Base-by-base conservation (phyloP, 139 green algal genomes). In the Tetradesmus lagerheimii region DNA sequence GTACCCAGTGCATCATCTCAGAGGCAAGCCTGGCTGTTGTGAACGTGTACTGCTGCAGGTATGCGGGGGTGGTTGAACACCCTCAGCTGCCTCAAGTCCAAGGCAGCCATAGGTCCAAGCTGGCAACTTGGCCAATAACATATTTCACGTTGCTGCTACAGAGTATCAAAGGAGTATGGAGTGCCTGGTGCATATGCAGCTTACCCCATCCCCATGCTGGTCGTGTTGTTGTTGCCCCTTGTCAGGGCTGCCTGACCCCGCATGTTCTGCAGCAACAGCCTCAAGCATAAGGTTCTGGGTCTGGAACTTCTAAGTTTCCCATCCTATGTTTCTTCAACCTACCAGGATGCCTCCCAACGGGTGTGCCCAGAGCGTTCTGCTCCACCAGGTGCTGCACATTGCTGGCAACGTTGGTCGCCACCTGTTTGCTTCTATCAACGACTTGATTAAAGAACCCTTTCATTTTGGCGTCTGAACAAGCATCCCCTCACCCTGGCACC, bases 331-430 rank as follows among this genome's bases (percentile, higher is more conserved):
- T 12, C 11, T 1, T 64, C 1, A 5, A 71, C 57, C 57, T 31
- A 71, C 57, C 57, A 31, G 23, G 23, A 31, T 71, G 57, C 57
- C 57, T 71, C 23, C 57, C 57, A 31, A n/a, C 57, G 57, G 57
- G 57, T 71, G 57, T 71, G 57, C 57, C 57, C 57, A 71, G 57
- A 71, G 57, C 57, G 57, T 71, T 71, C 57, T 71, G 57, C 57
- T 71, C 57, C 9, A 71, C 80, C 45, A 86, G 80, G 43, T 86
- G 80, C 66, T 71, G 45, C 3, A 86, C 80, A 16, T 86, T 86
- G 25, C 43, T 71, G 31, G 80, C 45, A 27, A 74, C 80, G 14
- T 71, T 35, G 18, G 25, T 57, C 31, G 80, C 80, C 45, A 41
- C 27, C 80, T 86, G 80, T n/a, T 86, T 71, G 43, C 45, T 37